Base-by-base conservation (phyloP, 192 early-diverging fungal species). In the Geranomyces michiganensis region DNA sequence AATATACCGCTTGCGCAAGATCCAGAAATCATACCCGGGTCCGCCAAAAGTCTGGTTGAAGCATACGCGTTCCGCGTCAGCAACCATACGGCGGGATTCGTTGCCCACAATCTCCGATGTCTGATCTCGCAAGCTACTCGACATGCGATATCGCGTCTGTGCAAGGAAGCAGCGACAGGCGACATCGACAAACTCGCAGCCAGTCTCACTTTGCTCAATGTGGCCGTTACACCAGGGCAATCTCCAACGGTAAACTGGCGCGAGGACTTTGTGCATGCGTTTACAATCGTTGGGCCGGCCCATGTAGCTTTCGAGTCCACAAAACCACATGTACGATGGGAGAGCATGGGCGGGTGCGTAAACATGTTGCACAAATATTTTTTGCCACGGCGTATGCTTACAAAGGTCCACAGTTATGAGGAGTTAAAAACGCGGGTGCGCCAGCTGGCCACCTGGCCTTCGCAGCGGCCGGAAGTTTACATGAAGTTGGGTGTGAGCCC, bases 271-370 rank as follows among this genome's bases (percentile, higher is more conserved):
- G 66, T 76, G 0, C 83, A 87, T 21, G 84, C 89, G 0, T 62
- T 93, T 19, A 65, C 78, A 13, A 80, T 76, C 5, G 83, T 90
- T 12, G 76, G 80, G 19, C 91, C 93, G 2, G 90, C 88, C 6
- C 67, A 68, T n/a, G 67, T 27, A 80, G 87, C 68, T 81, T 91
- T 78, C 83, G 92, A 72, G 71, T 83, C 44, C 63, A 68, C 1
- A 60, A 88, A 58, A 82, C 84, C 22, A 61, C 78, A 27, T 68
- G 72, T 73, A 49, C 65, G 31, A 12, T 94, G 90, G 90, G 55
- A 79, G 6, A 82, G 84, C 31, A 86, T 94, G 67, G 91, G 93
- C 33, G 95, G 95, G 85, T 90, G 80, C 49, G 60, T 46, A 65
- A 21, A 33, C n/a, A n/a, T n/a, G n/a, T n/a, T n/a, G n/a, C n/a